phyloP scores from a whole-genome alignment of 2,329 filamentous ascomycete genomes.

The Colletotrichum costaricense region DNA sequence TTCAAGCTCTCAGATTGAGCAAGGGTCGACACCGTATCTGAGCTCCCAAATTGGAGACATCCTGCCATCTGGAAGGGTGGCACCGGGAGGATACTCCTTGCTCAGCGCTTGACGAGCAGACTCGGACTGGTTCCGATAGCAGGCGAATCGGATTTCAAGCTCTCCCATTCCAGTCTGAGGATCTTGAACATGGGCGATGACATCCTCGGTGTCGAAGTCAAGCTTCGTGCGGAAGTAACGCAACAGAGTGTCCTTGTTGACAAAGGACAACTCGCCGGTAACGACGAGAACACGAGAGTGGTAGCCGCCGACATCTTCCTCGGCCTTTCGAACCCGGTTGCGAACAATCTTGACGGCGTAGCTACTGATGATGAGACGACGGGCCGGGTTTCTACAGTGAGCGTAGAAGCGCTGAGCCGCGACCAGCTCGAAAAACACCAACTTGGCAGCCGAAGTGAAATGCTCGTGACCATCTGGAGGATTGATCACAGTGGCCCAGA shows the following conservation, averaged over 20 bases:
- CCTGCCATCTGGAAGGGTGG: background rate
- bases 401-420: constrained; percentile 50
- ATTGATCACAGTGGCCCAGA: constrained; percentile 65
- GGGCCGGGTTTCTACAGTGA: constrained; percentile 34
- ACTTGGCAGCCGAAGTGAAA: constrained; percentile 56
- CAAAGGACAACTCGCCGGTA: constrained; percentile 55
- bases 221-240: constrained; percentile 56
- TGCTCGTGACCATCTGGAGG: constrained; percentile 52
- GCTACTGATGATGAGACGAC: constrained; percentile 50
- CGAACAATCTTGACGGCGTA: constrained; percentile 51
- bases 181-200: constrained; percentile 46
- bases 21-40: constrained; percentile 29
- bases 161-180: constrained; percentile 41
- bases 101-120: constrained; percentile 49
- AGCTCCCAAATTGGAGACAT: constrained; percentile 38
- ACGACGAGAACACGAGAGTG: constrained; percentile 63
- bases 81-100: constrained; percentile 5
- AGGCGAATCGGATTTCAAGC: constrained; percentile 65
- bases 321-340: constrained; percentile 60
- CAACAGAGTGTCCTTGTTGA: constrained; percentile 54
- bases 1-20: background rate
- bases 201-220: constrained; percentile 59
- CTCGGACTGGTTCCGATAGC: constrained; percentile 66
- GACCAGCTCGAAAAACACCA: constrained; percentile 59
- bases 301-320: constrained; percentile 39